Conservation (phyloP, 768 basidiomycete genomes). For the Lactarius akahatsu region DNA sequence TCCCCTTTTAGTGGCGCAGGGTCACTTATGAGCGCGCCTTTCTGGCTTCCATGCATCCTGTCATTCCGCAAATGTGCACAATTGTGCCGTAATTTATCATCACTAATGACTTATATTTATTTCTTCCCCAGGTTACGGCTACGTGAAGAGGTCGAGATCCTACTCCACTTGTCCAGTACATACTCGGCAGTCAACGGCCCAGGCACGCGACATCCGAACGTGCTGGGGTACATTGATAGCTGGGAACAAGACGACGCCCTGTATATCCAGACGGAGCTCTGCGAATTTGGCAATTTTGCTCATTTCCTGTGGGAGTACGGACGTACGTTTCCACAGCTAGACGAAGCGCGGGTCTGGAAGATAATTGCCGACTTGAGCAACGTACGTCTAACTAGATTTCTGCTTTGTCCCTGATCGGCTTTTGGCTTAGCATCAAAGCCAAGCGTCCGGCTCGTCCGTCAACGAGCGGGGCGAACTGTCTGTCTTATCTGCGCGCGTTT, state of each 20-base stretch:
- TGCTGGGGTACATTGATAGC: constrained; percentile 86
- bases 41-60: background rate
- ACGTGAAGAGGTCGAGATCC: constrained; percentile 91
- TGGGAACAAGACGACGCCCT: constrained; percentile 92
- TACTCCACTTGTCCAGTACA: constrained; percentile 64
- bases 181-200: constrained; percentile 35
- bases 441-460: background rate
- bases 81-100: constrained; percentile 9
- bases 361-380: constrained; percentile 86
- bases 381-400: constrained; percentile 49
- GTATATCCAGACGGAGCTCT: constrained; percentile 93
- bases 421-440: constrained; percentile 31
- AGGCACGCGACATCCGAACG: constrained; percentile 63
- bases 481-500: background rate
- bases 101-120: constrained; percentile 2
- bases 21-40: background rate
- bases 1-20: constrained; percentile 4
- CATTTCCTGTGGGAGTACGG: constrained; percentile 93
- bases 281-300: constrained; percentile 88
- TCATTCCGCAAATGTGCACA: background rate
- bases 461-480: background rate
- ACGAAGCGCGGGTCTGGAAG: constrained; percentile 96
- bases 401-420: constrained; percentile 27
- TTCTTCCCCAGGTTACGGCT: constrained; percentile 61
- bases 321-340: constrained; percentile 74